Evolutionary conservation across 2,329 filamentous ascomycete genomes (phyloP).

Genomic region (Mycosphaerella sp.): DNA sequence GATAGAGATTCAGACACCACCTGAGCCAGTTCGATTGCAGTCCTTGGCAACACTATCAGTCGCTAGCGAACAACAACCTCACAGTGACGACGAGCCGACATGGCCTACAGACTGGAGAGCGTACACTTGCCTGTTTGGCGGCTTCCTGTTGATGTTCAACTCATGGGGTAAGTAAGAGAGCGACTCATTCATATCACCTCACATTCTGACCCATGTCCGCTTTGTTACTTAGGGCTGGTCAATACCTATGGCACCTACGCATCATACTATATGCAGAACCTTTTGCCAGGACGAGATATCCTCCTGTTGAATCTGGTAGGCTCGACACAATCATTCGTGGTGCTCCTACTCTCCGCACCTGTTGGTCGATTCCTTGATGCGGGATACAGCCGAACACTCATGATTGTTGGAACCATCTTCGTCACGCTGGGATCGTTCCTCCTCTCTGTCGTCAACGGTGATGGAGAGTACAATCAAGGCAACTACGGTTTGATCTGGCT

Average conservation of each 20-base stretch:
- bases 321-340: conserved; percentile 43
- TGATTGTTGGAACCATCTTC: conserved; percentile 39
- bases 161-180: conserved; percentile 23
- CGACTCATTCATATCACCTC: not conserved
- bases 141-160: conserved; percentile 46
- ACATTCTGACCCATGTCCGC: not conserved
- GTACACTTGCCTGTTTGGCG: conserved; percentile 41
- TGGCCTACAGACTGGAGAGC: conserved; percentile 44
- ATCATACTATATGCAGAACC: conserved; percentile 44
- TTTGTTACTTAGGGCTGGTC: conserved; percentile 30
- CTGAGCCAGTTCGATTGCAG: conserved; percentile 13
- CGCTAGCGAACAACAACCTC: not conserved
- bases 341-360: conserved; percentile 41
- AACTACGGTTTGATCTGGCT: conserved; percentile 42
- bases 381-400: conserved; percentile 37
- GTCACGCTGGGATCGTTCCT: conserved; percentile 42
- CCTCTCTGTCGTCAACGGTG: conserved; percentile 40
- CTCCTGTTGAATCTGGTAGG: conserved; percentile 44
- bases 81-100: conserved; percentile 28
- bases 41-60: conserved; percentile 11
- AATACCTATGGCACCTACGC: conserved; percentile 47
- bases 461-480: conserved; percentile 32
- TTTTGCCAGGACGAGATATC: conserved; percentile 38
- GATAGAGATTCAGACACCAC: conserved; percentile 15
- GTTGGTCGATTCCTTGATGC: conserved; percentile 47